Evolutionary conservation across 140 eudicot genomes (phyloP).

Genomic region (Bidens hawaiensis): DNA sequence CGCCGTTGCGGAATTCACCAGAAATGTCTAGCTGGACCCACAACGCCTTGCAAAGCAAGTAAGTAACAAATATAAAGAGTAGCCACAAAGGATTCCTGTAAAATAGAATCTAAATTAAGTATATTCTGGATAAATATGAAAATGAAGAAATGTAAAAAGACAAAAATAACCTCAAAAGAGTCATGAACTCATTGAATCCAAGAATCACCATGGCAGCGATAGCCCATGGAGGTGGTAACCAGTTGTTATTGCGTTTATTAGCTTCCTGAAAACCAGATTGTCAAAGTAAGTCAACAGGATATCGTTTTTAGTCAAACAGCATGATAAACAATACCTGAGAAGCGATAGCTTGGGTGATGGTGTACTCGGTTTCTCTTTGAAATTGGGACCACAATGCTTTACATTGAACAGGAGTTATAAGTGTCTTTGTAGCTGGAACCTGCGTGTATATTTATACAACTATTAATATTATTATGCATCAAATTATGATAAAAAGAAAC

Average conservation of each 20-base stretch:
- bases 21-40: conserved; percentile 96
- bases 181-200: conserved; percentile 96
- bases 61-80: conserved; percentile 57
- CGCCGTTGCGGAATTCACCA: conserved; percentile 78
- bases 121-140: not conserved
- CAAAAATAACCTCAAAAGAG: conserved; percentile 73
- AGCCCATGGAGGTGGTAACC: conserved; percentile 99
- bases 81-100: conserved; percentile 86
- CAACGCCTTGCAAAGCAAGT: conserved; percentile 72
- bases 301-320: conserved; percentile 1
- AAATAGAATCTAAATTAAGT: conserved; percentile 13
- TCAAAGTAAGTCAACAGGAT: not conserved
- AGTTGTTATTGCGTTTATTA: conserved; percentile 79
- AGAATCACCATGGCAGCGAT: conserved; percentile 72
- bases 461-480: not conserved
- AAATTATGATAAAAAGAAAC: conserved; percentile 2
- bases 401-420: conserved; percentile 90
- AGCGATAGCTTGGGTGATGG: conserved; percentile 86
- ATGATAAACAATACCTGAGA: conserved; percentile 61
- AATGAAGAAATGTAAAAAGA: not conserved
- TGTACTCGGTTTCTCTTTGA: conserved; percentile 82
- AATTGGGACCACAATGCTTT: conserved; percentile 87
- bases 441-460: conserved; percentile 13
- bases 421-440: conserved; percentile 72
- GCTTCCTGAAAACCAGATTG: conserved; percentile 68